phyloP scores from a whole-genome alignment of 2,329 filamentous ascomycete species.

The Magnaporthales sp. region DNA sequence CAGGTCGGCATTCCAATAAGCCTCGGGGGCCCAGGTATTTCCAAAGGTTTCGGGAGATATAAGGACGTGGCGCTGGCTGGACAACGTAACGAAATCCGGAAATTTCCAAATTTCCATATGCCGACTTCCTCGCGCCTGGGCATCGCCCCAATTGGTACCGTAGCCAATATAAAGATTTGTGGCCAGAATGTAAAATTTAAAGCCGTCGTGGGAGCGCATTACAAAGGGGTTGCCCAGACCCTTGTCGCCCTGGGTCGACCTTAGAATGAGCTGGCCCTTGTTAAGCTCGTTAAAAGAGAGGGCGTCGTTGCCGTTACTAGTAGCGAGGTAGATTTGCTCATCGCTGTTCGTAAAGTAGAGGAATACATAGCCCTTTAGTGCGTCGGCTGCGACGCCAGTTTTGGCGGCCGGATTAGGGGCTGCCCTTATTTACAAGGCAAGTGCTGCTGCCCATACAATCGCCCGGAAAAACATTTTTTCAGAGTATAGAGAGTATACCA shows the following conservation, averaged over 20 bases:
- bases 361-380: conserved; percentile 38
- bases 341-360: conserved; percentile 39
- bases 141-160: conserved; percentile 14
- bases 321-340: conserved; percentile 27
- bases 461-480: background rate
- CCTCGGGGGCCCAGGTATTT: conserved; percentile 32
- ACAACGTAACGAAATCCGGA: conserved; percentile 27
- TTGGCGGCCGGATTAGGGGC: background rate
- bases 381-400: background rate
- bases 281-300: conserved; percentile 30
- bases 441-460: background rate
- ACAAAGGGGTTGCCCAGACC: conserved; percentile 32
- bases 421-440: background rate
- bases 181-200: conserved; percentile 29
- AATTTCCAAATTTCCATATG: conserved; percentile 31
- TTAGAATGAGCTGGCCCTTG: conserved; percentile 24
- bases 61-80: conserved; percentile 25
- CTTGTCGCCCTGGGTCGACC: conserved; percentile 26
- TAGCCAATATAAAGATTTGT: conserved; percentile 29
- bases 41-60: conserved; percentile 28
- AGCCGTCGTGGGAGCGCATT: conserved; percentile 27
- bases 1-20: conserved; percentile 24
- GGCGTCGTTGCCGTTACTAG: conserved; percentile 31
- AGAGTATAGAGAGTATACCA: no score
- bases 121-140: conserved; percentile 13